A percentile compares a stretch with the other conserved stretches of the same genome.
Conservation (phyloP, 306 rosid species). For the Phaseolus lunatus region DNA sequence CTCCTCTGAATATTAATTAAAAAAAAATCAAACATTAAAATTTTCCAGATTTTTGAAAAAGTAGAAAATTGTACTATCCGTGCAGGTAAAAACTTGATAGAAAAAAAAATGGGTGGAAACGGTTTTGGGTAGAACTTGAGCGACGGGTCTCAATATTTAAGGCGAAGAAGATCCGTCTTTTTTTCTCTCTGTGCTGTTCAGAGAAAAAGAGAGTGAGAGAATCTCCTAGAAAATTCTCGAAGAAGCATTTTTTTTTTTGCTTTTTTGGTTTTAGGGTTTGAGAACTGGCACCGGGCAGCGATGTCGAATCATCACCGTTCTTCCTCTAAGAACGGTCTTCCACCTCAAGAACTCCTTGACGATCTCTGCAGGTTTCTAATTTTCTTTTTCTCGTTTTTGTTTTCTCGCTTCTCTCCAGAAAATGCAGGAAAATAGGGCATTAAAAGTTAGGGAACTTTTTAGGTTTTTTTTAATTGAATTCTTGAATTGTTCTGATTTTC, state of each 20-base stretch:
- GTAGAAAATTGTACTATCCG: no score
- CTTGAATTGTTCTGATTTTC: neutral
- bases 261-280: slow-evolving; percentile 40
- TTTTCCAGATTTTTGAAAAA: no score
- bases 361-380: slow-evolving; percentile 83
- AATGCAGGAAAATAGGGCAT: slow-evolving; percentile 10
- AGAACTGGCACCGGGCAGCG: slow-evolving; percentile 36
- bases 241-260: neutral
- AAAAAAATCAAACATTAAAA: no score
- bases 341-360: slow-evolving; percentile 91
- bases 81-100: no score
- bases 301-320: slow-evolving; percentile 78
- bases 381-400: neutral
- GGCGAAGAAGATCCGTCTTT: neutral
- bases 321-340: slow-evolving; percentile 78
- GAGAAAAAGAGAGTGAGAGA: neutral
- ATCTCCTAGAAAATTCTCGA: neutral
- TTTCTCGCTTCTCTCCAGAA: slow-evolving; percentile 3
- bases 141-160: neutral
- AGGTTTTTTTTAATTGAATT: no score
- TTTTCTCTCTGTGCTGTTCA: neutral
- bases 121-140: neutral
- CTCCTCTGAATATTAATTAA: no score
- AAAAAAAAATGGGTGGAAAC: no score
- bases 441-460: neutral